Evolutionary conservation across 2,329 filamentous ascomycete genomes (phyloP), one percentile per base, ranked within the genome.

Genomic region (Plectosphaerella cucumerina): DNA sequence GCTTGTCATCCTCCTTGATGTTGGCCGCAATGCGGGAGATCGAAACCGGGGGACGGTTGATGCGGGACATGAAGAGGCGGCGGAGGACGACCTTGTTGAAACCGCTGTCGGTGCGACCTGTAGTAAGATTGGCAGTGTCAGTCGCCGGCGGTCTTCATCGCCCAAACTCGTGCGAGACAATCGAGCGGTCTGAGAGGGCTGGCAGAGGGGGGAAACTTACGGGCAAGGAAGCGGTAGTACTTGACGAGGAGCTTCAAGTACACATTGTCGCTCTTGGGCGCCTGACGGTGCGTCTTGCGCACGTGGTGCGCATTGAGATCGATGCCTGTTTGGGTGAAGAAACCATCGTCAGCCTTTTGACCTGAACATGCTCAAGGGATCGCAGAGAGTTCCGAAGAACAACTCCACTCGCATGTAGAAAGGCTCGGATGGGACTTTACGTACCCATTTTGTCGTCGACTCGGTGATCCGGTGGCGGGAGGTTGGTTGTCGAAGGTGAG

Each of bases 11-110:
- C 66, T 86, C 82, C 69, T 75, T 76, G 66, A 82, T 75, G 76
- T 88, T 89, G 70, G 78, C 74, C 60, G 80, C 86, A 69, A 97
- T 90, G 75, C 93, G 89, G 63, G 92, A 97, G 68, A 99, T 82
- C 56, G 92, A 97, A 69, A 99, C 86, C 60, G 94, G 91, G 57
- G 90, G 90, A 65, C 92, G 89, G 89, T 97, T 97, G 80, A 95
- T 96, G 78, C 92, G 90, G 75, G 91, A 96, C 90, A 94, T 96
- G 73, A 96, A 96, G 57, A 99, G 88, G 70, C 94, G 90, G 74
- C 93, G 91, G 68, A 99, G 89, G 71, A 99, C 85, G 68, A 94
- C 89, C 84, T 96, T 95, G 89, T 99, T 99, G 89, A 99, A 99
- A 79, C 84, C 84, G 61, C 90, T 84, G 75, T 97, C 94, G 72